Evolutionary conservation across 2,329 filamentous ascomycete species (phyloP).

Genomic region (Penicillium decumbens): DNA sequence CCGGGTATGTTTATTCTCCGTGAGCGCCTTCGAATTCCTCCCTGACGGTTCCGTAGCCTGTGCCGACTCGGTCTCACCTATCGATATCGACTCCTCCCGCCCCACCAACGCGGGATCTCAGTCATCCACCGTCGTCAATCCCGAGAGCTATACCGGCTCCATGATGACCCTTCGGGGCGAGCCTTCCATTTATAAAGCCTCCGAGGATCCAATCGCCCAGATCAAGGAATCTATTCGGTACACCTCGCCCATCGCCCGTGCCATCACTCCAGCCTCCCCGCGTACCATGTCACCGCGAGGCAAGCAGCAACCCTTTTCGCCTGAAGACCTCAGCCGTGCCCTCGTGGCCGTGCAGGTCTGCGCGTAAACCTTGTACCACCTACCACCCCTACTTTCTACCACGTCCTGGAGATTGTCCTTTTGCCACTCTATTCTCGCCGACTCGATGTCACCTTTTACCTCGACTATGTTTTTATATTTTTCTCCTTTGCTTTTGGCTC

Average conservation of each 20-base stretch:
- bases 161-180: slow-evolving; percentile 34
- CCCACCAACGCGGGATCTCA: slow-evolving; percentile 30
- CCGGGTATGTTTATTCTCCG: slow-evolving; percentile 14
- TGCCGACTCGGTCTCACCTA: slow-evolving; percentile 16
- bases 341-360: slow-evolving; percentile 37
- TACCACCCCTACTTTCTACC: slow-evolving; percentile 3
- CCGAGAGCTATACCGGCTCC: slow-evolving; percentile 34
- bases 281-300: slow-evolving; percentile 21
- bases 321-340: slow-evolving; percentile 36
- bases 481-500: neutral
- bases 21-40: neutral
- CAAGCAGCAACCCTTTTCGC: slow-evolving; percentile 30
- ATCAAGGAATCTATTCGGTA: slow-evolving; percentile 33
- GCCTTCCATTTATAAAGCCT: slow-evolving; percentile 19
- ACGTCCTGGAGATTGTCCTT: slow-evolving; percentile 20
- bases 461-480: neutral
- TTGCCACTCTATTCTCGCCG: slow-evolving; percentile 3
- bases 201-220: slow-evolving; percentile 27
- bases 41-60: slow-evolving; percentile 7
- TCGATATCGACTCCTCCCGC: slow-evolving; percentile 22
- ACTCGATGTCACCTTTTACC: slow-evolving; percentile 13
- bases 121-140: slow-evolving; percentile 35
- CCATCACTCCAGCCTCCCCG: slow-evolving; percentile 23
- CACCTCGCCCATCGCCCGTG: slow-evolving; percentile 29
- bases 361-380: slow-evolving; percentile 12